phyloP scores from a whole-genome alignment of 2,329 filamentous ascomycete genomes.

The Colletotrichum sojae region DNA sequence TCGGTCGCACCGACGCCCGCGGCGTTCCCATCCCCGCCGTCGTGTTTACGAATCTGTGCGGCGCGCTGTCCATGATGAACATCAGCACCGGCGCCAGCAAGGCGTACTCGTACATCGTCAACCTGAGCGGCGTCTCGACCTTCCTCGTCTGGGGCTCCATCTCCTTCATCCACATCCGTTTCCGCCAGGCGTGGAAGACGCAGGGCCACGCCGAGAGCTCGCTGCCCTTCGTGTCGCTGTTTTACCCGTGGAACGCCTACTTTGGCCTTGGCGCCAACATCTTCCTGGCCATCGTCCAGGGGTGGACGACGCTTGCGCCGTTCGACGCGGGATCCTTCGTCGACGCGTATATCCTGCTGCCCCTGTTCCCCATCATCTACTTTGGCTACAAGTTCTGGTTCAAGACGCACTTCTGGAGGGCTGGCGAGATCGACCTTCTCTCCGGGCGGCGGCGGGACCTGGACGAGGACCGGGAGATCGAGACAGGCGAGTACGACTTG shows the following conservation, averaged over 20 bases:
- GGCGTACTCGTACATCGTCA: slow-evolving; percentile 79
- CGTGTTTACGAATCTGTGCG: slow-evolving; percentile 78
- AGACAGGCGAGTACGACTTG: slow-evolving; percentile 44
- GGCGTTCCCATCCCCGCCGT: slow-evolving; percentile 75
- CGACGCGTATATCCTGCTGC: slow-evolving; percentile 74
- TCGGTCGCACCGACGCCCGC: slow-evolving; percentile 76
- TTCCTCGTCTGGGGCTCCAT: slow-evolving; percentile 82
- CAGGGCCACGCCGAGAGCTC: slow-evolving; percentile 70
- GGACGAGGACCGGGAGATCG: slow-evolving; percentile 59
- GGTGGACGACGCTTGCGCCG: slow-evolving; percentile 72
- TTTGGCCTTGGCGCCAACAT: slow-evolving; percentile 70
- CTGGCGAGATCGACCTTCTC: slow-evolving; percentile 69
- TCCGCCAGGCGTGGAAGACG: slow-evolving; percentile 73
- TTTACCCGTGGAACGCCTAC: slow-evolving; percentile 72
- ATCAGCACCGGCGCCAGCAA: slow-evolving; percentile 75
- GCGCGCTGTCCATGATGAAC: slow-evolving; percentile 82
- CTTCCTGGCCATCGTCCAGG: slow-evolving; percentile 73
- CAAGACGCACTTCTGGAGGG: slow-evolving; percentile 65
- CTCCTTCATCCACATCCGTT: slow-evolving; percentile 79
- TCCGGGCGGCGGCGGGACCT: slow-evolving; percentile 69
- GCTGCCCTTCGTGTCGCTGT: slow-evolving; percentile 68
- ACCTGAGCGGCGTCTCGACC: slow-evolving; percentile 77
- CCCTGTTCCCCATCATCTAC: slow-evolving; percentile 72
- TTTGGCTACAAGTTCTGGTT: slow-evolving; percentile 68
- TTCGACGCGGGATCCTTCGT: slow-evolving; percentile 73